phyloP scores from a whole-genome alignment of 1,284 basidiomycete species.

The Fomes fomentarius region DNA sequence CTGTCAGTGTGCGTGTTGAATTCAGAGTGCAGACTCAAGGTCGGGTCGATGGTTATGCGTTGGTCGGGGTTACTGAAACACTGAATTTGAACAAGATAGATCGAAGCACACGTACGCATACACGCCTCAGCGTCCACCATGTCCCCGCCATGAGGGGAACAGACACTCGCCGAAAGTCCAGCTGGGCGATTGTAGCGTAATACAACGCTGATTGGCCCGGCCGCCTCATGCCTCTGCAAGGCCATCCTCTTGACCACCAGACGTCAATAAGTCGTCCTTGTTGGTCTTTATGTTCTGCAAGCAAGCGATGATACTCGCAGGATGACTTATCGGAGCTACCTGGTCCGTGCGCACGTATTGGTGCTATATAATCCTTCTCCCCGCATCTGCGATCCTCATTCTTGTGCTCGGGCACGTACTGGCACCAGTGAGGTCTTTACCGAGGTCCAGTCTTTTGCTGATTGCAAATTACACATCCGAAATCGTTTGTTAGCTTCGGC shows the following conservation, averaged over 20 bases:
- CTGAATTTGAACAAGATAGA: no score
- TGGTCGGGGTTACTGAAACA: no score
- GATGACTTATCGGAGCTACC: background rate
- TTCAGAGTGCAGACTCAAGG: no score
- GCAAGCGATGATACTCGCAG: slow-evolving; percentile 11
- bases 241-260: background rate
- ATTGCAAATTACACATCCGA: slow-evolving; percentile 79
- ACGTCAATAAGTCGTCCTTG: background rate
- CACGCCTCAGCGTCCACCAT: background rate
- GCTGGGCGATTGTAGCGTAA: no score
- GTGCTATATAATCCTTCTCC: slow-evolving; percentile 20
- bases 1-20: no score
- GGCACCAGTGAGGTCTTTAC: slow-evolving; percentile 90
- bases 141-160: background rate
- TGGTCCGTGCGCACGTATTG: slow-evolving; percentile 23
- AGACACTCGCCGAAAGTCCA: no score
- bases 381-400: slow-evolving; percentile 44
- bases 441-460: slow-evolving; percentile 84
- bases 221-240: background rate
- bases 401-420: slow-evolving; percentile 91
- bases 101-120: no score
- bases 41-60: no score
- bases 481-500: slow-evolving; percentile 41
- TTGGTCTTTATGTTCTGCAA: background rate
- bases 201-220: background rate